Evolutionary conservation across 129 eudicot genomes (phyloP).

Genomic region (Centaurea solstitialis): DNA sequence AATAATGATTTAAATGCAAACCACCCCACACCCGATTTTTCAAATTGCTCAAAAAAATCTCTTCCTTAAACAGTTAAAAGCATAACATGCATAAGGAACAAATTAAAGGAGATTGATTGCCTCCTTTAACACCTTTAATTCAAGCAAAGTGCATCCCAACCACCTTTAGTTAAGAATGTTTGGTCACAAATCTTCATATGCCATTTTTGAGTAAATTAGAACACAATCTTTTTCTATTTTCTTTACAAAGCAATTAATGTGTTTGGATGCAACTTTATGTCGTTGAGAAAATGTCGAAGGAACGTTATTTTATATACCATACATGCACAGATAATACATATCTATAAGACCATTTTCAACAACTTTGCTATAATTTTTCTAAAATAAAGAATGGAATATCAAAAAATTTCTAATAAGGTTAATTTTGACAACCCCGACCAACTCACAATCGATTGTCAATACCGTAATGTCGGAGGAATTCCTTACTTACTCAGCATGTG

Average conservation of each 20-base stretch:
- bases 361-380: too few relatives aligned
- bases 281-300: not conserved
- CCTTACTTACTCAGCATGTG: too few relatives aligned
- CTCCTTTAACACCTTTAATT: not conserved
- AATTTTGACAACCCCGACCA: too few relatives aligned
- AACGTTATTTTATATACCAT: not conserved
- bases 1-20: not conserved
- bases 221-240: not conserved
- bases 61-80: conserved; percentile 4
- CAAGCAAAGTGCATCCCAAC: not conserved
- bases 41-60: not conserved
- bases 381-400: too few relatives aligned
- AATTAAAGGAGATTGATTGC: not conserved
- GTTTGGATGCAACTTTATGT: not conserved
- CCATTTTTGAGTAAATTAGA: not conserved
- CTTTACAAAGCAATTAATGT: not conserved
- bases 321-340: not conserved
- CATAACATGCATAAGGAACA: not conserved
- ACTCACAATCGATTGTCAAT: too few relatives aligned
- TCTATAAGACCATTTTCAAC: too few relatives aligned
- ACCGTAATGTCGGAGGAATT: too few relatives aligned
- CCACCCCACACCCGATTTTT: not conserved
- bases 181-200: not conserved
- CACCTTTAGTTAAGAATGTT: conserved; percentile 2
- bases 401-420: too few relatives aligned